A percentile compares a stretch with the other conserved stretches of the same genome.
Conservation (phyloP, 148 eudicot genomes). For the Diospyros lotus region DNA sequence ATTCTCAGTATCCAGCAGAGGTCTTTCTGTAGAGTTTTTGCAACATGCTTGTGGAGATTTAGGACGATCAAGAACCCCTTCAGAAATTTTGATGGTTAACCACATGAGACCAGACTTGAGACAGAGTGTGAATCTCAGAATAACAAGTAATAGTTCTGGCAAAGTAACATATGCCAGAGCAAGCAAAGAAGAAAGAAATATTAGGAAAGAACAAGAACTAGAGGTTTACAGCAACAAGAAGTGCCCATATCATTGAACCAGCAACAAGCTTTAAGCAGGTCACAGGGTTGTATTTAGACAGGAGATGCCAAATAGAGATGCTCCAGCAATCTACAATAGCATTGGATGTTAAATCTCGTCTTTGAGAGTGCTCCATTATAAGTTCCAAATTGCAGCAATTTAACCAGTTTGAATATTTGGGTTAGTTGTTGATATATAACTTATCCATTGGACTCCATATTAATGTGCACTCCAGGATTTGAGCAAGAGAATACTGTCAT, state of each 20-base stretch:
- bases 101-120: constrained; percentile 65
- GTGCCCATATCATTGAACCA: constrained; percentile 66
- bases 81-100: constrained; percentile 75
- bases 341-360: constrained; percentile 12
- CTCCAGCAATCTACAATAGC: constrained; percentile 76
- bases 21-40: constrained; percentile 27
- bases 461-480: not conserved
- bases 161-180: not conserved
- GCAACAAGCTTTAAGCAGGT: constrained; percentile 85
- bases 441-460: not conserved
- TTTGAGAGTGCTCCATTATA: not conserved
- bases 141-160: not conserved
- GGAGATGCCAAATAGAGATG: constrained; percentile 80
- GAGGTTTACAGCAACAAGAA: constrained; percentile 62
- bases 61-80: constrained; percentile 83
- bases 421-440: not conserved
- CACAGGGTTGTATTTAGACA: constrained; percentile 78
- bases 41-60: constrained; percentile 44
- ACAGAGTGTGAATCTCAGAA: constrained; percentile 11
- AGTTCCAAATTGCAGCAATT: not conserved
- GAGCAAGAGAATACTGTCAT: not conserved
- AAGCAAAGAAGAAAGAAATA: not conserved
- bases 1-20: constrained; percentile 31
- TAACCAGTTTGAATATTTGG: not conserved
- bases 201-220: not conserved